These are phyloP conservation scores for Colletotrichum musae DNA, from an alignment of 2,329 filamentous ascomycete species.

Conservation along the genomic window DNA sequence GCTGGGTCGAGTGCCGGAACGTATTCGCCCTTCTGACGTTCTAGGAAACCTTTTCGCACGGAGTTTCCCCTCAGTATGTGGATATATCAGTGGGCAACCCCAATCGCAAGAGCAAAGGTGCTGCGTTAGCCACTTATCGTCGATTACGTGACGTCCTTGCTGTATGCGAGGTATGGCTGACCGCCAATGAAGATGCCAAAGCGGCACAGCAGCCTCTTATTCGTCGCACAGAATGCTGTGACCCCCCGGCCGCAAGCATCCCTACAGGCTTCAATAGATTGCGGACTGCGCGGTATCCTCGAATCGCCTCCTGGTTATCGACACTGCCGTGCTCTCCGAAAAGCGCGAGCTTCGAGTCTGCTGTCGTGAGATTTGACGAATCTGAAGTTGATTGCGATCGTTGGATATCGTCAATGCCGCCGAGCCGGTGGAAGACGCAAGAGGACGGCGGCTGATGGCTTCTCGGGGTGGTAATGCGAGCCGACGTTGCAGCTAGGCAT, in stretches of 20 bases:
- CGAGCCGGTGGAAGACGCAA: background rate
- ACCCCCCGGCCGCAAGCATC: conserved; percentile 11
- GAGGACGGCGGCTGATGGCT: background rate
- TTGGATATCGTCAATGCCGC: conserved; percentile 1
- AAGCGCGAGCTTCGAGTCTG: conserved; percentile 11
- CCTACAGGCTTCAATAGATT: conserved; percentile 11
- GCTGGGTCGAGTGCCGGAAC: background rate
- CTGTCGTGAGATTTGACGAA: conserved; percentile 16
- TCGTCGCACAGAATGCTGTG: conserved; percentile 30
- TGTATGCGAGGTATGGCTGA: conserved; percentile 29
- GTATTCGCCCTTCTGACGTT: conserved; percentile 5
- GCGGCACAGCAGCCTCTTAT: conserved; percentile 28
- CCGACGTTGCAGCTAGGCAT: background rate
- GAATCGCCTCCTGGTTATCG: conserved; percentile 20
- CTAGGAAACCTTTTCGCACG: conserved; percentile 7
- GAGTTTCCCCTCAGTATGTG: conserved; percentile 1
- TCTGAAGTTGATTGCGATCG: conserved; percentile 9
- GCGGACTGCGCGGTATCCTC: conserved; percentile 35
- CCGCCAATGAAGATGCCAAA: conserved; percentile 36
- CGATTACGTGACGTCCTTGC: conserved; percentile 23
- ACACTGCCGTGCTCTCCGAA: conserved; percentile 21
- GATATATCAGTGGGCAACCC: conserved; percentile 14
- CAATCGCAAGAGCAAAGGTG: background rate
- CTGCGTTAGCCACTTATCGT: conserved; percentile 26
- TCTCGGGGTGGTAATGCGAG: conserved; percentile 5